phyloP scores from a whole-genome alignment of 2,329 filamentous ascomycete genomes.

The Hortaea werneckii region DNA sequence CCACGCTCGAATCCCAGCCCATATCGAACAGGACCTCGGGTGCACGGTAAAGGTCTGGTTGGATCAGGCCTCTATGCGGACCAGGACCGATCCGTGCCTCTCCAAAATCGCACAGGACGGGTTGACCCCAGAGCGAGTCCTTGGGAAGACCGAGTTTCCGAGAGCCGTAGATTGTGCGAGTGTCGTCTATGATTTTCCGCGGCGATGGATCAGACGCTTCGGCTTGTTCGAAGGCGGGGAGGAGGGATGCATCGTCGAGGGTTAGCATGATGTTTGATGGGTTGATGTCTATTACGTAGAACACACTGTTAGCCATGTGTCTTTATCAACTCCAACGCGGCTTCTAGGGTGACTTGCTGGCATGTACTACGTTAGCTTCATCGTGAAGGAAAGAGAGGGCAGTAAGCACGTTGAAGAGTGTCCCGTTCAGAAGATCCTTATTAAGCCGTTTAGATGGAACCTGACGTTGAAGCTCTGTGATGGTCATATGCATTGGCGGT shows the following conservation, averaged over 20 bases:
- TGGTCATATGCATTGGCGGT: background rate
- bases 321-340: too few relatives aligned
- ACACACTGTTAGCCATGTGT: too few relatives aligned
- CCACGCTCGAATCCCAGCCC: background rate
- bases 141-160: background rate
- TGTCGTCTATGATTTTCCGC: background rate
- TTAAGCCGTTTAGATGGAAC: background rate
- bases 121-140: background rate
- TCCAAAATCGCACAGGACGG: background rate
- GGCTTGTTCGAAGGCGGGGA: background rate
- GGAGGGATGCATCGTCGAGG: background rate
- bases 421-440: background rate
- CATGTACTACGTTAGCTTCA: background rate
- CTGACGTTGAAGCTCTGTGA: background rate
- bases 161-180: background rate
- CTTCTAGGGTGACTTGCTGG: background rate
- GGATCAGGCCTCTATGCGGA: background rate
- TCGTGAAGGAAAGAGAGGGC: background rate
- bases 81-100: background rate
- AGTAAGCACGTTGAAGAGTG: background rate
- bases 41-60: background rate
- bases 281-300: background rate
- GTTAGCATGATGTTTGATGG: background rate
- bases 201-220: background rate
- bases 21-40: conserved; percentile 1